Base-by-base conservation (phyloP, 495 filamentous ascomycete genomes). In the Hyaloscypha variabilis region DNA sequence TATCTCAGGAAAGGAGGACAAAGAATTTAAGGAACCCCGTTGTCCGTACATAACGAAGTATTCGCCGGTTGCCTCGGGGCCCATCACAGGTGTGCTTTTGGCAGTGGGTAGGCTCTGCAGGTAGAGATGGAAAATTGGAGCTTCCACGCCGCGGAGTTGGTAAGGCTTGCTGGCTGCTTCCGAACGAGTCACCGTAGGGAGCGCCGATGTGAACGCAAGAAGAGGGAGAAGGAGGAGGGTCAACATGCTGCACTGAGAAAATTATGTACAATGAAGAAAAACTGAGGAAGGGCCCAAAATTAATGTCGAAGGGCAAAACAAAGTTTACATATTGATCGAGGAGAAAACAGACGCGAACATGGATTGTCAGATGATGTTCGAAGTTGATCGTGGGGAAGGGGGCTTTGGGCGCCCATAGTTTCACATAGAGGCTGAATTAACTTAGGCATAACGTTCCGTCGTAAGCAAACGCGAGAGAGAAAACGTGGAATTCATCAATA, bases 61-160 rank as follows among this genome's bases (percentile, higher is more conserved):
- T 65, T 80, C 77, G 59, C 70, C 70, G 50, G 69, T 76, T 34
- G 73, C 64, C 66, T 81, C 81, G 14, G 80, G 80, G 29, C 81
- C 81, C 68, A 83, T 77, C 0, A 81, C 79, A 0, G 81, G 78
- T 28, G 78, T 74, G 14, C 73, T 73, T 8, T 72, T 58, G 24
- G 49, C 57, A 31, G 39, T 71, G 17, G 76, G 74, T 31, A 77
- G 75, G 5, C 75, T 67, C 63, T 81, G 80, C 1, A 81, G 68
- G 60, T 80, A 81, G 42, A 77, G 76, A 66, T 82, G 80, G 63
- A 77, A 82, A 39, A 80, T 76, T 4, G 79, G 80, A 13, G 66
- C 64, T 61, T 71, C 67, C 31, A 80, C 77, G 56, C 71, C 77
- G 25, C 80, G 79, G 56, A 81, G 78, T 67, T 79, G 75, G 65